Conservation (phyloP, 2,329 filamentous ascomycete genomes). For the Elsinoe batatas region DNA sequence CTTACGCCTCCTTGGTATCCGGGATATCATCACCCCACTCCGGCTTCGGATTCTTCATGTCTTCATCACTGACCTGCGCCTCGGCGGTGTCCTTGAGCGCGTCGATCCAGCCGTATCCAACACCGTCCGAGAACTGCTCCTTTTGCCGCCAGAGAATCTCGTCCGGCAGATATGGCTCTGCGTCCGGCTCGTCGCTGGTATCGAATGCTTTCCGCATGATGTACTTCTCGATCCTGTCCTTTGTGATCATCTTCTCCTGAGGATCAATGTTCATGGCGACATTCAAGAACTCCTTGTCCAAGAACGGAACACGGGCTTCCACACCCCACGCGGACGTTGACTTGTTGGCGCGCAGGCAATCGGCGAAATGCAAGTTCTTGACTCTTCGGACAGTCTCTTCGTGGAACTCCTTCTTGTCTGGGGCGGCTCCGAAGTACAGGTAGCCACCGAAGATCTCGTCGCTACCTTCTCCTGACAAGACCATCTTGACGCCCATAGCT, state of each 20-base stretch:
- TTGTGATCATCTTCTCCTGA: constrained; percentile 87
- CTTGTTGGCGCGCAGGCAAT: constrained; percentile 97
- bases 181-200: constrained; percentile 72
- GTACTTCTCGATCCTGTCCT: constrained; percentile 89
- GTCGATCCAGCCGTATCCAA: constrained; percentile 98
- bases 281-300: constrained; percentile 96
- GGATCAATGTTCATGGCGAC: constrained; percentile 90
- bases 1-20: constrained; percentile 89
- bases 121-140: constrained; percentile 98
- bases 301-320: constrained; percentile 93
- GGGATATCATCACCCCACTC: constrained; percentile 92
- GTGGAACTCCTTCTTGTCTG: constrained; percentile 86
- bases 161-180: constrained; percentile 81
- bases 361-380: constrained; percentile 92
- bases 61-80: constrained; percentile 82
- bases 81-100: constrained; percentile 91
- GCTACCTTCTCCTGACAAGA: constrained; percentile 88
- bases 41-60: constrained; percentile 95
- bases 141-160: constrained; percentile 97
- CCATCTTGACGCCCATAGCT: constrained; percentile 99
- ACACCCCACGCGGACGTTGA: constrained; percentile 97
- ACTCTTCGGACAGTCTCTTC: constrained; percentile 87
- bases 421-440: constrained; percentile 94
- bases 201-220: constrained; percentile 97
- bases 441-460: constrained; percentile 99